Evolutionary conservation across 2,329 filamentous ascomycete genomes (phyloP).

Genomic region (Colletotrichum noveboracense): DNA sequence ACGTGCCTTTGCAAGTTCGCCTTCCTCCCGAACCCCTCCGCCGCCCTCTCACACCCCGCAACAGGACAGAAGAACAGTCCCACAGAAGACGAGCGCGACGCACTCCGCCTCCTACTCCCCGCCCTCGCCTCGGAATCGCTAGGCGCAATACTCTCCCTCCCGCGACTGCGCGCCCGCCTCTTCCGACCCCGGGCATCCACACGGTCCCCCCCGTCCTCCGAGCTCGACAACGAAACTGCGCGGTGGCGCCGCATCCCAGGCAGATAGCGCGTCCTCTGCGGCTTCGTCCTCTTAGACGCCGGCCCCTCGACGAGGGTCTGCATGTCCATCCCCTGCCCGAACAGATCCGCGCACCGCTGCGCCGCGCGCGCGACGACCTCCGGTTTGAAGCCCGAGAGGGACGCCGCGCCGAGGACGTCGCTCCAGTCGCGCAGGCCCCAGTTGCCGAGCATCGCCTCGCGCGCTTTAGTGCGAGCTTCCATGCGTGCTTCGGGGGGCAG

Average conservation of each 20-base stretch:
- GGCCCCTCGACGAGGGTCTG: slow-evolving; percentile 52
- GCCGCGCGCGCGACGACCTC: slow-evolving; percentile 71
- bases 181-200: neutral
- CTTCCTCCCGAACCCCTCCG: slow-evolving; percentile 38
- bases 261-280: neutral
- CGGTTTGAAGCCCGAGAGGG: slow-evolving; percentile 72
- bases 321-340: slow-evolving; percentile 74
- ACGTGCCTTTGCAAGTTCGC: slow-evolving; percentile 44
- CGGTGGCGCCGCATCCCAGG: neutral
- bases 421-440: slow-evolving; percentile 77
- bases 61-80: slow-evolving; percentile 42
- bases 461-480: slow-evolving; percentile 24
- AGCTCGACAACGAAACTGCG: neutral
- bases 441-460: slow-evolving; percentile 30
- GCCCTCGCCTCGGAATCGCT: slow-evolving; percentile 13
- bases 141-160: slow-evolving; percentile 25
- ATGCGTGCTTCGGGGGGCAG: neutral
- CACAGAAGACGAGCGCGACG: slow-evolving; percentile 36
- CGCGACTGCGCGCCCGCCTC: slow-evolving; percentile 25
- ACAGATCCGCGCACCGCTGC: slow-evolving; percentile 76
- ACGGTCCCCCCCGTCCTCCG: neutral
- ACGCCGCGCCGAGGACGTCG: slow-evolving; percentile 80
- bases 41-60: slow-evolving; percentile 38
- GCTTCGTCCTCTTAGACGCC: slow-evolving; percentile 22
- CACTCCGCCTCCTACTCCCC: slow-evolving; percentile 25